Base-by-base conservation (phyloP, 176 grass and related monocot species). In the Triticum dicoccoides region DNA sequence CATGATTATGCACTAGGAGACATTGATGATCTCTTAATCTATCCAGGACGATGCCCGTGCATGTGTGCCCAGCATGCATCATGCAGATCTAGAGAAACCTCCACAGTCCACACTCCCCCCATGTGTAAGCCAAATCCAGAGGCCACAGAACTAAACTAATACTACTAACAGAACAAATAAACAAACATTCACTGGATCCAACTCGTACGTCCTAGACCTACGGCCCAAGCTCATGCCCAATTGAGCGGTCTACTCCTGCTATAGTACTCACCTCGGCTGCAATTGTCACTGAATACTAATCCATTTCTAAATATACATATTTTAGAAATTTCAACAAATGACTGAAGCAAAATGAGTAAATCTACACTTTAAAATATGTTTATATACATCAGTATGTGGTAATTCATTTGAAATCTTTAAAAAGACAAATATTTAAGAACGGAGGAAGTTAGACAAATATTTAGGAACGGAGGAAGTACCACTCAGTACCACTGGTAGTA, bases 31-130 rank as follows among this genome's bases (percentile, higher is more conserved):
- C 11, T 29, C 41, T 76, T 85, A 84, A 59, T 34, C 42, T 63
- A 78, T 49, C 38, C 41, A 78, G 29, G 72, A 56, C 52, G 52
- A 86, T 82, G 30, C 72, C 39, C 74, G 7, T 62, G 68, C 87
- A 20, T 69, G 74, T 39, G 34, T 18, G 61, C 27, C 11, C 18
- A 1, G 18, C 21, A 33, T 76, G 79, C 35, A 33, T 3, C 24
- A 75, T 52, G 72, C 76, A 84, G 81, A 91, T 91, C 89, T 62
- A 79, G 54, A 29, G 56, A 73, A 54, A 35, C 42, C 52, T n/a
- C n/a, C n/a, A n/a, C n/a, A n/a, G n/a, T 20, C 17, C 67, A 80
- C 87, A 54, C 29, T 84, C 20, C 10, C 68, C 68, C 29, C 69
- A 87, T 18, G 75, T 71, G 82, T 79, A 66, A 54, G 2, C 51